These are phyloP conservation scores for Craterostigma plantagineum DNA, from an alignment of 257 asterid genomes.

Conservation along the genomic window DNA sequence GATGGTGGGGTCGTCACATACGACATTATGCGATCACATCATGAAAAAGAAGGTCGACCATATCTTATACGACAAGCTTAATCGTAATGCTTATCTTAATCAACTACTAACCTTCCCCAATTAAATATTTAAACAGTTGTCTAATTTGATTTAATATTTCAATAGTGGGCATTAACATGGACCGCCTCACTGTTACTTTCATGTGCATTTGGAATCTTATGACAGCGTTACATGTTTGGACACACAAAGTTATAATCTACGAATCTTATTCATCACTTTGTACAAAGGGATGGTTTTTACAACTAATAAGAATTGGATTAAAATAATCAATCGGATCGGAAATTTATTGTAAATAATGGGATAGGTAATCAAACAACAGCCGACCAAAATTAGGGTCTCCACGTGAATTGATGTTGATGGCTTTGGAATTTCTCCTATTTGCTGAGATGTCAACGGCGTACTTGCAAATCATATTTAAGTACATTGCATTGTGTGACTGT, in stretches of 20 bases:
- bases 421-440: neutral
- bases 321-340: too few relatives aligned
- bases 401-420: conserved; percentile 1
- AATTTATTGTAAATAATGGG: too few relatives aligned
- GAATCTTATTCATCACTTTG: too few relatives aligned
- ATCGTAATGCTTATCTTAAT: neutral
- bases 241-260: too few relatives aligned
- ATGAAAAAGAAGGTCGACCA: too few relatives aligned
- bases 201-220: neutral
- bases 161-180: conserved; percentile 1
- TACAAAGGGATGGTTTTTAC: too few relatives aligned
- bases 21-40: too few relatives aligned
- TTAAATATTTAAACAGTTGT: neutral
- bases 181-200: conserved; percentile 3
- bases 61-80: neutral
- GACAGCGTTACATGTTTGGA: too few relatives aligned
- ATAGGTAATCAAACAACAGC: neutral
- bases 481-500: too few relatives aligned
- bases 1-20: neutral
- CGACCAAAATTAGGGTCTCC: neutral
- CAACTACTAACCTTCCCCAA: conserved; percentile 1
- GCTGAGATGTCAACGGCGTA: too few relatives aligned
- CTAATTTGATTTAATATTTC: neutral
- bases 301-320: too few relatives aligned
- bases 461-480: too few relatives aligned